Evolutionary conservation across 257 asterid species (phyloP).

Genomic region (Solanum sitiens): DNA sequence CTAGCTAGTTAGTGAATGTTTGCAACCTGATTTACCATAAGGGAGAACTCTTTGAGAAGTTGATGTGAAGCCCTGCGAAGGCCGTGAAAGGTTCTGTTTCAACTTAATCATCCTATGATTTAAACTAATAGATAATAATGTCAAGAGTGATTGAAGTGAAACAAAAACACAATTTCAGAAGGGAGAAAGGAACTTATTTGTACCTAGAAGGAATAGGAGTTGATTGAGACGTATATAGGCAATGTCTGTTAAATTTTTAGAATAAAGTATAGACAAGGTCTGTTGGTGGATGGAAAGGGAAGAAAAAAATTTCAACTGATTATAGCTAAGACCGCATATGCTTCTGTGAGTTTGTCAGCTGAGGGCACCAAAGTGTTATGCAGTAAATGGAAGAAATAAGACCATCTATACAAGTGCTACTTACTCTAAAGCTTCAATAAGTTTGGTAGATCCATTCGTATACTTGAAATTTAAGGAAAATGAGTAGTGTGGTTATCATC

Average conservation of each 20-base stretch:
- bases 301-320: background rate
- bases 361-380: background rate
- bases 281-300: background rate
- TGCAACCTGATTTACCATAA: background rate
- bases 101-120: background rate
- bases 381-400: background rate
- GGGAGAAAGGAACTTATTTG: background rate
- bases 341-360: background rate
- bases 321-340: background rate
- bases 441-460: background rate
- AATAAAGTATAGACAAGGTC: background rate
- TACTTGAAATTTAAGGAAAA: background rate
- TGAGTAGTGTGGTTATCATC: background rate
- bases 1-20: background rate
- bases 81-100: background rate
- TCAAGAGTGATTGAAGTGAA: background rate
- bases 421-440: background rate
- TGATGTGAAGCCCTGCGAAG: background rate
- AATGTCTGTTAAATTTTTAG: background rate
- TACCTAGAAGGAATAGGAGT: background rate
- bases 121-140: background rate
- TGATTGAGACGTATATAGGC: background rate
- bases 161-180: background rate
- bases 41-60: background rate
- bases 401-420: background rate